phyloP scores from a whole-genome alignment of 2,329 filamentous ascomycete species.

The Penicillium paneum region DNA sequence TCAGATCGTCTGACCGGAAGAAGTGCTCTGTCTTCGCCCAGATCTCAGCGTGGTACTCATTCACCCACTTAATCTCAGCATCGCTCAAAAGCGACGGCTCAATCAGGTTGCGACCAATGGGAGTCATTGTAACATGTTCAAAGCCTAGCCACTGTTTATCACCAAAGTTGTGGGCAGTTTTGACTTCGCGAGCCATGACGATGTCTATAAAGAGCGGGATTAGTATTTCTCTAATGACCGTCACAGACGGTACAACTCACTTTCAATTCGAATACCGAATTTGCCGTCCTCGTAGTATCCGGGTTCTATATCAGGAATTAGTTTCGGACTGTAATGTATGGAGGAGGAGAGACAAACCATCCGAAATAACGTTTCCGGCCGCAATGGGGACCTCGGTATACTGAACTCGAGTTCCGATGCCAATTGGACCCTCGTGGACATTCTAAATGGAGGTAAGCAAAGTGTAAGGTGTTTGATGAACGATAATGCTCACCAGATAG shows the following conservation, averaged over 20 bases:
- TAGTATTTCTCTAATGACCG: background rate
- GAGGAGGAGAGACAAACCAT: constrained; percentile 45
- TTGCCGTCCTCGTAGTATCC: constrained; percentile 95
- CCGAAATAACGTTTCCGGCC: constrained; percentile 91
- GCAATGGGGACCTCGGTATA: constrained; percentile 87
- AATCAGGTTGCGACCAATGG: constrained; percentile 86
- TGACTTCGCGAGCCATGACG: constrained; percentile 81
- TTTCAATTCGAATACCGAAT: constrained; percentile 95
- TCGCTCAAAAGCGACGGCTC: constrained; percentile 68
- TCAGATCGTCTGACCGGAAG: constrained; percentile 70
- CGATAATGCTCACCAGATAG: constrained; percentile 55
- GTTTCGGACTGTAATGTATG: background rate
- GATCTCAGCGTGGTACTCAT: constrained; percentile 78
- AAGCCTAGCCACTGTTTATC: constrained; percentile 94
- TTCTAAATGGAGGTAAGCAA: constrained; percentile 52
- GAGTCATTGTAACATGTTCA: constrained; percentile 95
- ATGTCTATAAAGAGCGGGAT: constrained; percentile 55
- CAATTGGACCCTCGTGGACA: constrained; percentile 95
- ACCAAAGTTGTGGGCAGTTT: constrained; percentile 83
- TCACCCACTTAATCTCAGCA: constrained; percentile 79
- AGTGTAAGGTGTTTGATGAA: background rate
- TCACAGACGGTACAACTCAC: constrained; percentile 32
- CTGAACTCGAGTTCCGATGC: constrained; percentile 86
- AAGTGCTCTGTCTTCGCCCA: constrained; percentile 74
- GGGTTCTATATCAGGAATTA: constrained; percentile 58